Conservation (phyloP, 371 early-diverging fungal species). For the Polyrhizophydium stewartii region DNA sequence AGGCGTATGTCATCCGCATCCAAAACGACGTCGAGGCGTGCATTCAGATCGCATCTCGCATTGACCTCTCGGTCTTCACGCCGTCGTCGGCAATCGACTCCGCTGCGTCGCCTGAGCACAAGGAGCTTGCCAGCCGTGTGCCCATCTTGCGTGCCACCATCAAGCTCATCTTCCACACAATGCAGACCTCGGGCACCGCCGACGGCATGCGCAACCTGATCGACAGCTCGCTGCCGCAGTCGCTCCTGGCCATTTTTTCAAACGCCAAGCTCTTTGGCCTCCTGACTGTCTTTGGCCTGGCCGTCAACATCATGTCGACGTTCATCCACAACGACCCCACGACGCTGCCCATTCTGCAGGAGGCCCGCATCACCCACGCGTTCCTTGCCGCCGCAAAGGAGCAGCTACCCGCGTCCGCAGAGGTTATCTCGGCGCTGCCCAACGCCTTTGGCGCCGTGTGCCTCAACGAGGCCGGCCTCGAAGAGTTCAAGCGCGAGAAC, state of each 20-base stretch:
- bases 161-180: constrained; percentile 85
- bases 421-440: constrained; percentile 76
- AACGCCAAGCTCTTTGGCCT: constrained; percentile 71
- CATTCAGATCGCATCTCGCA: not conserved
- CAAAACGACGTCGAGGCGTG: not conserved
- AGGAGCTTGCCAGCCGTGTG: constrained; percentile 13
- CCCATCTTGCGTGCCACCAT: constrained; percentile 78
- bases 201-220: constrained; percentile 91
- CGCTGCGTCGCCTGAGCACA: not conserved
- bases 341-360: constrained; percentile 85
- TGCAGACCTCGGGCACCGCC: constrained; percentile 84
- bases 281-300: constrained; percentile 51
- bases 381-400: constrained; percentile 63
- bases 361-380: constrained; percentile 77
- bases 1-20: constrained; percentile 49
- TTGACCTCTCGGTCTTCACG: constrained; percentile 14
- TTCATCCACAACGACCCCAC: constrained; percentile 98
- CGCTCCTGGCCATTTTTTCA: constrained; percentile 68
- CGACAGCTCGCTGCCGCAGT: constrained; percentile 79
- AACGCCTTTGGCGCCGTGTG: constrained; percentile 95
- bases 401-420: constrained; percentile 66
- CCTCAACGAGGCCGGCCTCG: constrained; percentile 79
- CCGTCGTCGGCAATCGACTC: constrained; percentile 4
- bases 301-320: constrained; percentile 88
- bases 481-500: constrained; percentile 67